Evolutionary conservation across 164 flowering plant species (phyloP).

Genomic region (Cinnamomum micranthum): DNA sequence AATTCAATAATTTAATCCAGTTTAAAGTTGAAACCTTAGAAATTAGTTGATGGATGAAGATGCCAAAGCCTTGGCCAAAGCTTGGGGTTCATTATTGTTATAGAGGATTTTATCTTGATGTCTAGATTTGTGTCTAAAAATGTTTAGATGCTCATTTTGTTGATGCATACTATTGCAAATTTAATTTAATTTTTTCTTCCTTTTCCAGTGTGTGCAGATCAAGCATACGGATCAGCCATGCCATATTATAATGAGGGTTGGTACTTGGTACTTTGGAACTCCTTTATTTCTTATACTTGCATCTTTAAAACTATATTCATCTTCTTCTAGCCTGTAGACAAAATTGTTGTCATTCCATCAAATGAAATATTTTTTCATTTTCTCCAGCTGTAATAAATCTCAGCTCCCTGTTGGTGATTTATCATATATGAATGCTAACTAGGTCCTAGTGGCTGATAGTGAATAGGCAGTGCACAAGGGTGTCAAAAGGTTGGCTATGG

Average conservation of each 20-base stretch:
- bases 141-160: neutral
- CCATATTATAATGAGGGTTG: constrained; percentile 59
- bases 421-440: no score
- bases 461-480: no score
- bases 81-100: no score
- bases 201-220: constrained; percentile 43
- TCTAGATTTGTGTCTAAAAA: no score
- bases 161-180: neutral
- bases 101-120: no score
- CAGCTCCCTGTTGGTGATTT: neutral
- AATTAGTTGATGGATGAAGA: no score
- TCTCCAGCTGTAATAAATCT: neutral
- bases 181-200: neutral
- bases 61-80: no score
- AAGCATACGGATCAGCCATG: constrained; percentile 50
- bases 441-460: no score
- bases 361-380: neutral
- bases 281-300: neutral
- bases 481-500: no score
- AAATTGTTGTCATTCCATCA: neutral
- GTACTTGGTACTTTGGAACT: constrained; percentile 30
- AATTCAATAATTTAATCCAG: no score
- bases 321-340: neutral
- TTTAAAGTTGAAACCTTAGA: no score
- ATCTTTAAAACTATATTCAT: neutral